Conservation (phyloP, 495 filamentous ascomycete genomes). For the Parachaetomium inaequale region DNA sequence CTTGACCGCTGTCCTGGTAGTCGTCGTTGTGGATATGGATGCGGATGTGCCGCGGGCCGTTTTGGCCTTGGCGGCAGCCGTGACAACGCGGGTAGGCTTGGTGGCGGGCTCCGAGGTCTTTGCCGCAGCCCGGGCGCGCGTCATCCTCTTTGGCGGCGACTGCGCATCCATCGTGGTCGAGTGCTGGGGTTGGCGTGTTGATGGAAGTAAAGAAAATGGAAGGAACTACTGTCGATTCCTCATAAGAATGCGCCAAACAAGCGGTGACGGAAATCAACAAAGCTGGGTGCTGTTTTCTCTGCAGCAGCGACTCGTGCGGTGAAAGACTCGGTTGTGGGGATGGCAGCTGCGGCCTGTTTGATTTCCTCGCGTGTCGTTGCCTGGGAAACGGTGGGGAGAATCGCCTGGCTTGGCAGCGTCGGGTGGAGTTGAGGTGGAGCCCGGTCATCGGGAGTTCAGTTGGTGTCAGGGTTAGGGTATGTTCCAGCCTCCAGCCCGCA, state of each 20-base stretch:
- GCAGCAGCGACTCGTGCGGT: constrained; percentile 8
- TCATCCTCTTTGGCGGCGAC: constrained; percentile 57
- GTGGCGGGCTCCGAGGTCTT: constrained; percentile 40
- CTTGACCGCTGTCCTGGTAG: constrained; percentile 35
- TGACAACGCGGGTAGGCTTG: constrained; percentile 33
- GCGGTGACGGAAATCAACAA: background rate
- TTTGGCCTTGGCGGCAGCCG: constrained; percentile 41
- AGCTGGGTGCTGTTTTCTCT: constrained; percentile 19
- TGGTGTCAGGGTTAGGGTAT: constrained; percentile 8
- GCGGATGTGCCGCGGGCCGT: constrained; percentile 30
- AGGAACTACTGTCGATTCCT: constrained; percentile 21
- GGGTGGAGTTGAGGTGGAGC: background rate
- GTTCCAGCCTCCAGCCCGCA: no score
- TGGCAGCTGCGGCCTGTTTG: constrained; percentile 22
- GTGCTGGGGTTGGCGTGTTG: no score
- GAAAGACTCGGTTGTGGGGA: constrained; percentile 19
- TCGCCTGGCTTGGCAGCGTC: background rate
- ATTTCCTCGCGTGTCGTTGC: constrained; percentile 27
- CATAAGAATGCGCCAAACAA: constrained; percentile 17
- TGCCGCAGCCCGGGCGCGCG: constrained; percentile 55
- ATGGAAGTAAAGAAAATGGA: constrained; percentile 10
- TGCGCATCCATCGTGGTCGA: constrained; percentile 40
- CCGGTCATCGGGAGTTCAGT: background rate
- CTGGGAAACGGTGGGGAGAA: constrained; percentile 20
- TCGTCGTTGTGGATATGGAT: constrained; percentile 23